phyloP scores from a whole-genome alignment of 108 stramenopile species.

The Schizochytrium sp. region DNA sequence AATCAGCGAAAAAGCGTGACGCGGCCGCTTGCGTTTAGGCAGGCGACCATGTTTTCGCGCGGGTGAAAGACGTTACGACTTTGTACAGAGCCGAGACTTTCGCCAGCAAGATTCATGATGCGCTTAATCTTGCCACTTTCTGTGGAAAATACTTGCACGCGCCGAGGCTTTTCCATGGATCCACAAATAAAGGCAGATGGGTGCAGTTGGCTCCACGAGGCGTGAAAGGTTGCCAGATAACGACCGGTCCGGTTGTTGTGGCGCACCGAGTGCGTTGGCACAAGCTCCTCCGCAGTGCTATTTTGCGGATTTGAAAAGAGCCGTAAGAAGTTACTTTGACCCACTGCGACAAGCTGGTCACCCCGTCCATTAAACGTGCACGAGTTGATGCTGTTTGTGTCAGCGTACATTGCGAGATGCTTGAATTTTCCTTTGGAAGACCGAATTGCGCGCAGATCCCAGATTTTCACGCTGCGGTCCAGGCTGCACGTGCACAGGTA shows the following conservation, averaged over 20 bases:
- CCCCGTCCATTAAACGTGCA: neutral
- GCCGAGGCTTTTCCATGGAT: neutral
- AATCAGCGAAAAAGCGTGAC: neutral
- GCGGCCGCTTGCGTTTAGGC: neutral
- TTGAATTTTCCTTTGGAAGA: neutral
- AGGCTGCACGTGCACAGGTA: neutral
- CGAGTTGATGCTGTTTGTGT: neutral
- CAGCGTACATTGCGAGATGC: neutral
- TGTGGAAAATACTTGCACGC: neutral
- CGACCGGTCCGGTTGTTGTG: neutral
- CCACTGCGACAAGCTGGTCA: neutral
- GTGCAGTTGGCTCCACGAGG: neutral
- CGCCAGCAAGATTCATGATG: constrained; percentile 2
- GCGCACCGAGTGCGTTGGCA: neutral
- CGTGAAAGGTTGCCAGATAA: neutral
- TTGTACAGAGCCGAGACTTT: neutral
- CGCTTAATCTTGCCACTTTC: neutral
- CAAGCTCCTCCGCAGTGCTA: neutral
- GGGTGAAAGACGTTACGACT: neutral
- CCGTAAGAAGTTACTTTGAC: neutral
- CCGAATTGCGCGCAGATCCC: neutral
- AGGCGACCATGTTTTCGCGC: neutral
- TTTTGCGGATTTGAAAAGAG: neutral
- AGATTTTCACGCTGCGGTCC: neutral
- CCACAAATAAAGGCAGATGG: neutral